Evolutionary conservation across 108 stramenopile genomes (phyloP), one percentile per base, ranked within the genome.

Genomic region (Nitzschia inconspicua): DNA sequence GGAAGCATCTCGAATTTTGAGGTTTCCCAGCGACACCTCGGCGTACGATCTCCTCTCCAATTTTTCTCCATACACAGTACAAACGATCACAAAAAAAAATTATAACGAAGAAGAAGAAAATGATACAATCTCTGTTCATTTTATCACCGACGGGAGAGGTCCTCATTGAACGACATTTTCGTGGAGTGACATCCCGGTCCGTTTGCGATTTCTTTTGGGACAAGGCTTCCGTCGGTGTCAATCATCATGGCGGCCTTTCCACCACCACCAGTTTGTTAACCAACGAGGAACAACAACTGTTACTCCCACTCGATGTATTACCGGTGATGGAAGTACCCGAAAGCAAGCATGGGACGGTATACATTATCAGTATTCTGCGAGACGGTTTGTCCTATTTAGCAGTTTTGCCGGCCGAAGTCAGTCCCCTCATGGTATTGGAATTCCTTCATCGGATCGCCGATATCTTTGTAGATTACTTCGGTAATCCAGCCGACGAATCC

Each of bases 401-500:
- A 3, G 91, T 91, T 5, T 75, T 88, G 58, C 82, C 91, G 0
- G 70, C 72, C 0, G 98, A 98, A 77, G 85, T 85, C 24, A 78
- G 88, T 30, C 94, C 97, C 8, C 82, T 98, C 4, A 68, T 96
- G 57, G 91, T 96, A 35, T 76, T 97, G 27, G 97, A 98, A 76
- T 98, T 99, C 51, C 60, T 98, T 30, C 96, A 99, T 76, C 85
- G 96, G 22, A 70, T 99, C 9, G 82, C 95, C 25, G 94, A 96
- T 63, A 95, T 94, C 7, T 94, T 98, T 57, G 85, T 86, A 16
- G 80, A 95, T 8, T 99, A 99, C 66, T 95, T 99, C 75, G 96
- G 95, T 31, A 60, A 47, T 47, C 89, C 91, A 2, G 86, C 93
- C n/a, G 95, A 96, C 59, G 96, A 97, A 44, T 66, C 61, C 22